Conservation (phyloP, 2,329 filamentous ascomycete genomes). For the Phialemonium atrogriseum region DNA sequence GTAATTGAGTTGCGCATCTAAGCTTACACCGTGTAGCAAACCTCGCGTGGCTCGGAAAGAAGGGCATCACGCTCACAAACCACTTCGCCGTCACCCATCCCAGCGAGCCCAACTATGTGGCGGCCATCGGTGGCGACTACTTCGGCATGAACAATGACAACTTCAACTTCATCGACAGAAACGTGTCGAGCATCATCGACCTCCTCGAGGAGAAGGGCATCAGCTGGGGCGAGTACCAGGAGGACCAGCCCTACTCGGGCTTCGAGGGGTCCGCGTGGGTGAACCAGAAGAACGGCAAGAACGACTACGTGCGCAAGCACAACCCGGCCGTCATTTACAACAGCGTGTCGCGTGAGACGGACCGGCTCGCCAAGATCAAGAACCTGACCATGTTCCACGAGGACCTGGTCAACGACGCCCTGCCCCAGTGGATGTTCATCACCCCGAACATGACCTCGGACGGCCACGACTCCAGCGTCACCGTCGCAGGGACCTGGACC, state of each 20-base stretch:
- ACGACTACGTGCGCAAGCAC: conserved; percentile 80
- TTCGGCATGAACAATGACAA: conserved; percentile 65
- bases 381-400: conserved; percentile 62
- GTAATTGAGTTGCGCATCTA: neutral
- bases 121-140: conserved; percentile 60
- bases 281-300: conserved; percentile 57
- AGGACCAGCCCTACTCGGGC: conserved; percentile 68
- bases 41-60: conserved; percentile 46
- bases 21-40: conserved; percentile 34
- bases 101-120: conserved; percentile 69
- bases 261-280: conserved; percentile 57
- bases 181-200: conserved; percentile 61
- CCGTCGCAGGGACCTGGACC: conserved; percentile 60
- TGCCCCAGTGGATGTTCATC: conserved; percentile 67
- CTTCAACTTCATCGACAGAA: conserved; percentile 48
- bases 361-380: conserved; percentile 62
- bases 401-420: conserved; percentile 52
- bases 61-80: conserved; percentile 54
- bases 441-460: conserved; percentile 70
- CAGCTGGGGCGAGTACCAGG: conserved; percentile 66
- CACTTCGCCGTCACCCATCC: conserved; percentile 61
- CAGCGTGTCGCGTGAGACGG: conserved; percentile 47
- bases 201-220: conserved; percentile 57
- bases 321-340: conserved; percentile 61
- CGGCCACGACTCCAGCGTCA: conserved; percentile 67